Base-by-base conservation (phyloP, 768 basidiomycete genomes). In the Boletus tomentosulus region DNA sequence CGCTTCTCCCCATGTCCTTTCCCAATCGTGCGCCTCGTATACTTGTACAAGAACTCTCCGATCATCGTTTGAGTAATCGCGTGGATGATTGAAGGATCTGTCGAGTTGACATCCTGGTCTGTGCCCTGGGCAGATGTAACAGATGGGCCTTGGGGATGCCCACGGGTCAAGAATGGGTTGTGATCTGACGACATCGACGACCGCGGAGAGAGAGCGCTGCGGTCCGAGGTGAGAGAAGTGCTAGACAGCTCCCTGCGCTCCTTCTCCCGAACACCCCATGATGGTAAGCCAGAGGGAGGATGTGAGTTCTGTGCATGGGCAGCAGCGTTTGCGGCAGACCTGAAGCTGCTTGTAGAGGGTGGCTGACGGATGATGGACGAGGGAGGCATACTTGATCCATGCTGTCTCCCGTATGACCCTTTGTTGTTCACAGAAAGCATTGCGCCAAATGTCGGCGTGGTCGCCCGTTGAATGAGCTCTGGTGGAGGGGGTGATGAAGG, bases 11-110 rank as follows among this genome's bases (percentile, higher is more conserved):
- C 91, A 67, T 93, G 82, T 12, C 92, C 94, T 71, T 90, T 95
- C 24, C 94, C 92, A 63, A 98, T 83, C 16, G 89, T 74, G 53
- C 84, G 81, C 48, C 96, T 80, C 9, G 96, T 98, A 73, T 99
- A 98, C 77, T 98, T 98, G 81, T 90, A 92, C 74, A 99, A 71
- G 73, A 94, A 98, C 76, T 98, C 96, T 47, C 97, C 96, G 60
- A 98, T 98, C 97, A 99, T 99, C 24, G 95, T 97, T 77, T 98
- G 96, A 15, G 97, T 99, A 62, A 98, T 98, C 1, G 95, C 89
- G 67, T 98, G 96, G 60, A 98, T 97, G 64, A 97, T 74, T 2
- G 78, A 73, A 4, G 94, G 95, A 65, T 99, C 96, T 27, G 96
- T 97, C 19, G 85, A 73, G 43, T 76, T 78, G 12, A 61, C 54